Base-by-base conservation (phyloP, 2,329 filamentous ascomycete species). In the Exophiala sp. region DNA sequence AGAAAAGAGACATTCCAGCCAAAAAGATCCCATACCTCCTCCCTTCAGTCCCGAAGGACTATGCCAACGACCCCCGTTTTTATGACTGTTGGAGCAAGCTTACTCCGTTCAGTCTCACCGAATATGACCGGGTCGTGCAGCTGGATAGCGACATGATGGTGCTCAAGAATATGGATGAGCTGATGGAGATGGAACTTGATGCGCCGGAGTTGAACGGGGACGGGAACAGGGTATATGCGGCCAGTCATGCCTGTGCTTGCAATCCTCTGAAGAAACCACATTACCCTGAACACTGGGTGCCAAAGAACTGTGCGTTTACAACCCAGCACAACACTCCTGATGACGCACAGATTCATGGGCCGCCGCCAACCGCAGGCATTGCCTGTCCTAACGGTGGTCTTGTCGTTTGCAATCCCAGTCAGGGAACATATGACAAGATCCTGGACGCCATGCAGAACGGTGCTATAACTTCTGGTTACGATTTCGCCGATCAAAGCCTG, bases 81-180 rank as follows among this genome's bases (percentile, higher is more conserved):
- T 84, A 88, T 69, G 87, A 94, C 68, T 89, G 85, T 75, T 95
- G 88, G 88, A 86, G 78, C 68, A 95, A 95, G 70, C 79, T 95
- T 22, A 79, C 83, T 13, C 81, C 85, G 4, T 95, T 94, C 66
- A 82, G 79, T 18, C 74, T 95, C 24, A 76, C 76, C 14, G 81
- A 90, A 65, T 95, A 90, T 70, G 76, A 83, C 21, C 79, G 88
- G 34, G 80, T 95, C 27, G 85, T 94, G 29, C 85, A 88, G 69
- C 76, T 95, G 47, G 89, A 95, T 70, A 85, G 83, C 63, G 89
- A 95, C 70, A 95, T 95, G 88, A 71, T 95, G 43, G 81, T 88
- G 6, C 69, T 83, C 58, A 76, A 76, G 62, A 94, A 94, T 68
- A 95, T 95, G 86, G 89, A 95, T 66, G 88, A 94, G 71, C 73